Conservation (phyloP, 2,329 filamentous ascomycete species). For the Albophoma yamanashiensis region DNA sequence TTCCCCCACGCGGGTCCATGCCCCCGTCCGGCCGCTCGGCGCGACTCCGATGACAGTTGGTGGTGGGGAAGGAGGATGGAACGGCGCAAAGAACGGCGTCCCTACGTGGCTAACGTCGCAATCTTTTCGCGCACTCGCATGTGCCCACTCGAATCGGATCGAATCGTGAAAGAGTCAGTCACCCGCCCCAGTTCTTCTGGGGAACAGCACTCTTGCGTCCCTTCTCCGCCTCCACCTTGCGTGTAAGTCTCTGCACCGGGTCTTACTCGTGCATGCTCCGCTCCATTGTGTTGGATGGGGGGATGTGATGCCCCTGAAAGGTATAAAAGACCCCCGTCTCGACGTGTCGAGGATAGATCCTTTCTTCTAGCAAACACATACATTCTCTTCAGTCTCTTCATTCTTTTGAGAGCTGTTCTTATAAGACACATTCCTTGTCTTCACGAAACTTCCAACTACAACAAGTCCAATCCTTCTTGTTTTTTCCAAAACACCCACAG, state of each 20-base stretch:
- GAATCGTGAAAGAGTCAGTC: neutral
- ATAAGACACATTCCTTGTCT: neutral
- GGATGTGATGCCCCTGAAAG: neutral
- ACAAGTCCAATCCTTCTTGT: neutral
- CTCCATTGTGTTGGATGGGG: neutral
- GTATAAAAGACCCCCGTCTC: neutral
- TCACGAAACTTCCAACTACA: neutral
- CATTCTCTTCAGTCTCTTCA: neutral
- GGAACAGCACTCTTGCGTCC: neutral
- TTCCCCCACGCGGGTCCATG: neutral
- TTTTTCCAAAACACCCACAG: neutral
- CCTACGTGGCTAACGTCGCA: neutral
- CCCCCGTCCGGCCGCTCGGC: neutral
- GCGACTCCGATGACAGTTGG: neutral
- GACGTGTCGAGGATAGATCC: neutral
- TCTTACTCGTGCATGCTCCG: neutral
- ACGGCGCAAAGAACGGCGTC: neutral
- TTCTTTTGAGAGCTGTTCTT: neutral
- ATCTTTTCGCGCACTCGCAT: neutral
- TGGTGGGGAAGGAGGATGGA: neutral
- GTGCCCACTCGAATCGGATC: neutral
- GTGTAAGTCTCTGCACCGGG: neutral
- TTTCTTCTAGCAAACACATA: neutral
- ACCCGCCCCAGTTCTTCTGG: neutral
- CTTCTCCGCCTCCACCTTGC: neutral